These are phyloP conservation scores for Arctium lappa DNA, from an alignment of 129 eudicot species.

Conservation along the genomic window DNA sequence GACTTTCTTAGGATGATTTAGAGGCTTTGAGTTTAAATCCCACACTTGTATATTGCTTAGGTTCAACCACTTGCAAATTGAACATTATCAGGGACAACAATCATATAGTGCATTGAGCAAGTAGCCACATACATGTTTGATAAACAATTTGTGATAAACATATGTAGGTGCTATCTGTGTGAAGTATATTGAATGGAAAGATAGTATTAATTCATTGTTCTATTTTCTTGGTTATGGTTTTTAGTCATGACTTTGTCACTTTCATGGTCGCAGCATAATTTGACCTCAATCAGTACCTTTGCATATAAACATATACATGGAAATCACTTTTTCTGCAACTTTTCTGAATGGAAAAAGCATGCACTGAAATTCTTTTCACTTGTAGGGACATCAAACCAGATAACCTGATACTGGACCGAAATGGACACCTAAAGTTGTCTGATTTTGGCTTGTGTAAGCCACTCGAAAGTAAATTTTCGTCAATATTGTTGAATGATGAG, in stretches of 20 bases:
- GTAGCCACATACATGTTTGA: too few relatives aligned
- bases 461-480: slow-evolving; percentile 63
- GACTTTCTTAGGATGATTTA: not conserved
- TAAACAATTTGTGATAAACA: too few relatives aligned
- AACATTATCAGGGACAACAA: too few relatives aligned
- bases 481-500: slow-evolving; percentile 72
- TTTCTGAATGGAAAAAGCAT: not conserved
- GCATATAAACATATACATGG: not conserved
- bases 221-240: not conserved
- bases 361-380: slow-evolving; percentile 19
- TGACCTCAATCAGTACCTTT: not conserved
- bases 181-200: not conserved
- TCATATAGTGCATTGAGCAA: too few relatives aligned
- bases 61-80: not conserved
- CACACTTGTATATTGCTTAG: not conserved
- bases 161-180: not conserved
- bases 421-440: slow-evolving; percentile 84
- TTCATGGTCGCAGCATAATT: not conserved
- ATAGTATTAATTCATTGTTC: not conserved
- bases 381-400: slow-evolving; percentile 92
- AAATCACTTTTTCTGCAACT: not conserved
- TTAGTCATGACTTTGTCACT: not conserved
- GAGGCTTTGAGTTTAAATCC: not conserved
- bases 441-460: slow-evolving; percentile 96
- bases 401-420: slow-evolving; percentile 78